A percentile compares a stretch with the other conserved stretches of the same genome.
Conservation (phyloP, 2,329 filamentous ascomycete genomes). For the Thelonectria rubi region DNA sequence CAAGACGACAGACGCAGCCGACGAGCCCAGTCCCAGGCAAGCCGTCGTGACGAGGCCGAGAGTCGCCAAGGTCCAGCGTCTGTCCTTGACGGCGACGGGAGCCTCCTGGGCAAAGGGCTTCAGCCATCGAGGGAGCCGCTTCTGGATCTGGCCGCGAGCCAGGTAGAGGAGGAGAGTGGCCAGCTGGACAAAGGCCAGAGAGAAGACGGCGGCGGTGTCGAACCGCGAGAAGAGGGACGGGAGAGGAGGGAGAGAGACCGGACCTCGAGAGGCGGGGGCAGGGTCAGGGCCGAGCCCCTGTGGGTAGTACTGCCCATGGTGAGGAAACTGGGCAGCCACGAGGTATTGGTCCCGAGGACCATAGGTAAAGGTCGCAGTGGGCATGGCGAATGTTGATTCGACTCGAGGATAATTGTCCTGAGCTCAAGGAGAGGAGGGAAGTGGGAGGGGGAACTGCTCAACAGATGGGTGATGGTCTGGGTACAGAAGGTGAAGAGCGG, state of each 20-base stretch:
- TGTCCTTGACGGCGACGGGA: conserved; percentile 35
- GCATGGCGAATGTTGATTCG: too few relatives aligned
- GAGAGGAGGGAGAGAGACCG: too few relatives aligned
- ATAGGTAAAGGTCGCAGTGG: too few relatives aligned
- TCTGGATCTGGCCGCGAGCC: conserved; percentile 37
- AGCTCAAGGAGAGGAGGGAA: too few relatives aligned
- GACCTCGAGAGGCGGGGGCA: not conserved
- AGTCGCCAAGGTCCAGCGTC: conserved; percentile 53
- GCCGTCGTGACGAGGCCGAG: conserved; percentile 47
- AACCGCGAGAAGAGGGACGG: conserved; percentile 19
- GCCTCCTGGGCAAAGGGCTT: conserved; percentile 55
- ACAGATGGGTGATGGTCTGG: too few relatives aligned
- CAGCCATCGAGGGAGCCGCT: conserved; percentile 51
- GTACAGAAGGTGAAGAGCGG: too few relatives aligned
- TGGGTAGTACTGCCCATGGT: not conserved
- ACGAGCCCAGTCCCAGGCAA: conserved; percentile 47
- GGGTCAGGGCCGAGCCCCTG: too few relatives aligned
- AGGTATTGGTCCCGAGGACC: not conserved
- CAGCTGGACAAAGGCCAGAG: conserved; percentile 41
- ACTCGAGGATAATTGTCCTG: too few relatives aligned
- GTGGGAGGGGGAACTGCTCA: too few relatives aligned
- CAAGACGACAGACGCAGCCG: conserved; percentile 44
- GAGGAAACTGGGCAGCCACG: not conserved
- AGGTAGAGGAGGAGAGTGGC: conserved; percentile 45
- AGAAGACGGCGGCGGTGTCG: conserved; percentile 33